phyloP scores from a whole-genome alignment of 306 rosid genomes.

The Corylus avellana region DNA sequence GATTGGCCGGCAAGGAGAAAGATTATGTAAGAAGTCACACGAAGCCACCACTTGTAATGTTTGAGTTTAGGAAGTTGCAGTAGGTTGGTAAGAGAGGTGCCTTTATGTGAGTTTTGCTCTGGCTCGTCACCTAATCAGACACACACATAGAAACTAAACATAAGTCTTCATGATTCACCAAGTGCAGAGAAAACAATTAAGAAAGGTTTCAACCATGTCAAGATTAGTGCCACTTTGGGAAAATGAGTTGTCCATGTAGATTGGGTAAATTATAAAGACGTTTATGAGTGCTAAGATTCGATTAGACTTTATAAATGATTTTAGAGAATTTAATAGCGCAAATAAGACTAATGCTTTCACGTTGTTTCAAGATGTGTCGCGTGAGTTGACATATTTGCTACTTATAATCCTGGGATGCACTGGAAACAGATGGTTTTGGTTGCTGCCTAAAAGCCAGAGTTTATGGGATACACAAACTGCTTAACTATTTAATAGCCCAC shows the following conservation, averaged over 20 bases:
- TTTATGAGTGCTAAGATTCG: too few relatives aligned
- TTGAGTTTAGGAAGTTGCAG: slow-evolving; percentile 18
- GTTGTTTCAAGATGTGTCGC: too few relatives aligned
- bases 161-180: neutral
- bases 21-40: slow-evolving; percentile 39
- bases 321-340: too few relatives aligned
- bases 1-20: slow-evolving; percentile 56
- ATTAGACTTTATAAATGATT: too few relatives aligned
- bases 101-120: slow-evolving; percentile 12
- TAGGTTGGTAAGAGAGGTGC: slow-evolving; percentile 11
- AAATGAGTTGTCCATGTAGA: too few relatives aligned
- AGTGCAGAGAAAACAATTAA: neutral
- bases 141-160: neutral
- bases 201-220: too few relatives aligned
- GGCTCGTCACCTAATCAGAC: slow-evolving; percentile 30
- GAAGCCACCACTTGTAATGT: slow-evolving; percentile 52
- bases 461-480: neutral
- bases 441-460: neutral
- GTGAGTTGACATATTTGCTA: neutral
- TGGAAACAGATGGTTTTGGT: neutral
- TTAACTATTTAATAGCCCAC: neutral
- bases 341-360: too few relatives aligned
- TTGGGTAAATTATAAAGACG: too few relatives aligned
- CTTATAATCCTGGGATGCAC: neutral
- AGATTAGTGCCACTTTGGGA: too few relatives aligned